Evolutionary conservation across 2,329 filamentous ascomycete species (phyloP), one percentile per base, ranked within the genome.

Genomic region (Leptosphaerulina australis): DNA sequence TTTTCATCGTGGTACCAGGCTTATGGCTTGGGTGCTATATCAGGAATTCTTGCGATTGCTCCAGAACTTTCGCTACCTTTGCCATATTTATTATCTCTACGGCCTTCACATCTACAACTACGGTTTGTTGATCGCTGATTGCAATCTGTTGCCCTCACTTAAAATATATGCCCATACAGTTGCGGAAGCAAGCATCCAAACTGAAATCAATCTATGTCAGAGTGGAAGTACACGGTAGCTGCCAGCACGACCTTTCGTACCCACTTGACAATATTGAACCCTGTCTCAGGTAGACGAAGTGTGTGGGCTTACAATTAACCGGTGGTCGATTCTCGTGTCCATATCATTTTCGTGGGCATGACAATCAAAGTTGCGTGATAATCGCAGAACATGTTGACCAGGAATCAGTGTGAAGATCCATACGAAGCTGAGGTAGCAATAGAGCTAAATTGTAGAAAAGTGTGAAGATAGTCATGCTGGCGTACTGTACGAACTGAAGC

Each of bases 1-100:
- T 55, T 4, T 15, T 44, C 37, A 36, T 50, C 18, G 30, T 44
- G 24, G 28, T 15, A 44, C 22, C 15, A n/a, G 6, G 11, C 15
- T 20, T 33, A 3, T 20, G 4, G 12, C 11, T 8, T 21, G 26
- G 5, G 21, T 25, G 24, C 22, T 8, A 2, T 4, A 12, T 14
- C n/a, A 15, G 26, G n/a, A 20, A 8, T 41, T 41, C n/a, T 17
- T 41, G 26, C 26, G 26, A 25, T 25, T 26, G 21, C 21, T 22
- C 18, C 17, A n/a, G n/a, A 8, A n/a, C 4, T 9, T 4, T 11
- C n/a, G 15, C 18, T 31, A 15, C 40, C 9, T 17, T 14, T 25
- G 17, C n/a, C 37, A 30, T 31, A 44, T 44, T 29, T 24, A 30
- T 14, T 15, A 30, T 14, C 12, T 21, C 22, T 12, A 6, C n/a